A percentile compares a stretch with the other conserved stretches of the same genome.
phyloP scores from a whole-genome alignment of 2,329 filamentous ascomycete species.

The Bertia moriformis region DNA sequence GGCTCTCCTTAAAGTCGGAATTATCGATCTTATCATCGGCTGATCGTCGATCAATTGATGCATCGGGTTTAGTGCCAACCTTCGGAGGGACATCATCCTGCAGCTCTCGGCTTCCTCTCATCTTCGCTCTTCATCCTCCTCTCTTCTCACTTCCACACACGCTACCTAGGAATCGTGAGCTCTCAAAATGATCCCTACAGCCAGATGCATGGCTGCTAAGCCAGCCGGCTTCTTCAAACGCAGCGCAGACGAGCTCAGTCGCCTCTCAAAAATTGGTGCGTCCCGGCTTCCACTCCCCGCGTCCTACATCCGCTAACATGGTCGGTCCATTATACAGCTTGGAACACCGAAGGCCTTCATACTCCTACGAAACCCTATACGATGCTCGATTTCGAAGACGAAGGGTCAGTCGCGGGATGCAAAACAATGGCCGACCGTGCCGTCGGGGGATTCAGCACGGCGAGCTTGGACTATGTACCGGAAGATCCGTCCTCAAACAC shows the following conservation, averaged over 20 bases:
- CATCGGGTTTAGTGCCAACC: no score
- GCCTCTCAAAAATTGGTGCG: background rate
- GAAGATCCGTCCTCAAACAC: background rate
- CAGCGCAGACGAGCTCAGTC: background rate
- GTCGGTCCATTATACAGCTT: constrained; percentile 12
- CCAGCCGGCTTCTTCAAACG: constrained; percentile 6
- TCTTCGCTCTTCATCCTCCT: no score
- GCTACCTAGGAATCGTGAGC: no score
- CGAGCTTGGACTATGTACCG: background rate
- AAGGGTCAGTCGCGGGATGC: constrained; percentile 15
- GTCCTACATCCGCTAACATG: background rate
- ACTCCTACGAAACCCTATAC: constrained; percentile 1
- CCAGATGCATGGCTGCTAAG: constrained; percentile 18
- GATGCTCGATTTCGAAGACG: constrained; percentile 20
- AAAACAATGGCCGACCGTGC: background rate
- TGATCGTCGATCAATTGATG: no score
- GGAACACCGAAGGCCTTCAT: constrained; percentile 17
- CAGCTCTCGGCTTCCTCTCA: no score
- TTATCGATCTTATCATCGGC: no score
- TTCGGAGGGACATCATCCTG: no score
- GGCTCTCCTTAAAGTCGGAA: no score
- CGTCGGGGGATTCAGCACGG: constrained; percentile 1
- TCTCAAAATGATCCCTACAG: constrained; percentile 20
- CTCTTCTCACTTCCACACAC: no score
- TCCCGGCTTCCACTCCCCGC: background rate